These are phyloP conservation scores for Lumnitzera racemosa DNA, from an alignment of 345 rosid genomes.

Conservation along the genomic window DNA sequence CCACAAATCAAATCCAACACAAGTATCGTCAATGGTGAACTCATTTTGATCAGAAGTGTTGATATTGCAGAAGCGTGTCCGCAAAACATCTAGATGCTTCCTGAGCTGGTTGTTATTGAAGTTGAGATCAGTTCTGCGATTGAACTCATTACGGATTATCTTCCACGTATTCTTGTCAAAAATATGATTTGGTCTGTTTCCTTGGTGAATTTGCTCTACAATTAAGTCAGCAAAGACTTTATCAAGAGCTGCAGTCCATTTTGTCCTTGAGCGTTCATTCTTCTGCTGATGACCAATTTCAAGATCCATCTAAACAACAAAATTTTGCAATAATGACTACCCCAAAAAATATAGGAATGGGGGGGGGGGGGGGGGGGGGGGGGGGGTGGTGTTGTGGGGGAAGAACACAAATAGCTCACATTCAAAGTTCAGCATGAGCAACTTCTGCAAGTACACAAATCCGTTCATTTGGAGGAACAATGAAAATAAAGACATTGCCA, in stretches of 20 bases:
- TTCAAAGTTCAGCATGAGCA: too few species aligned
- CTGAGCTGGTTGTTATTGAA: constrained; percentile 75
- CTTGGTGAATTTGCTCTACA: constrained; percentile 61
- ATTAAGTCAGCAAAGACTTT: constrained; percentile 67
- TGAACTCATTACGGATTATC: constrained; percentile 57
- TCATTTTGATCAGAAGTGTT: constrained; percentile 55
- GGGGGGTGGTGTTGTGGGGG: too few species aligned
- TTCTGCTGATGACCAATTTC: constrained; percentile 39
- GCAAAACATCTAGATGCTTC: constrained; percentile 70
- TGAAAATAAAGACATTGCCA: too few species aligned
- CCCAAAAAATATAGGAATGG: too few species aligned
- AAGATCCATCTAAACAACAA: constrained; percentile 35
- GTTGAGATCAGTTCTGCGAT: constrained; percentile 47
- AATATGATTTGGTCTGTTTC: constrained; percentile 57
- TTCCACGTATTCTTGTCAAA: constrained; percentile 78
- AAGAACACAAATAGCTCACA: too few species aligned
- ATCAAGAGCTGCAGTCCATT: constrained; percentile 67
- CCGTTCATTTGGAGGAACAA: too few species aligned
- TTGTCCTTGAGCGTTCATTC: constrained; percentile 57
- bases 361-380: too few species aligned
- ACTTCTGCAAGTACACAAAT: too few species aligned
- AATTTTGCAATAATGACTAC: too few species aligned
- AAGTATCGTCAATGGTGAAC: constrained; percentile 45
- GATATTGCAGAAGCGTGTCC: constrained; percentile 53
- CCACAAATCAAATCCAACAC: constrained; percentile 68